A percentile compares a stretch with the other conserved stretches of the same genome.
These are phyloP conservation scores for Dillenia suffruticosa DNA, from an alignment of 164 flowering plant species.

Conservation along the genomic window DNA sequence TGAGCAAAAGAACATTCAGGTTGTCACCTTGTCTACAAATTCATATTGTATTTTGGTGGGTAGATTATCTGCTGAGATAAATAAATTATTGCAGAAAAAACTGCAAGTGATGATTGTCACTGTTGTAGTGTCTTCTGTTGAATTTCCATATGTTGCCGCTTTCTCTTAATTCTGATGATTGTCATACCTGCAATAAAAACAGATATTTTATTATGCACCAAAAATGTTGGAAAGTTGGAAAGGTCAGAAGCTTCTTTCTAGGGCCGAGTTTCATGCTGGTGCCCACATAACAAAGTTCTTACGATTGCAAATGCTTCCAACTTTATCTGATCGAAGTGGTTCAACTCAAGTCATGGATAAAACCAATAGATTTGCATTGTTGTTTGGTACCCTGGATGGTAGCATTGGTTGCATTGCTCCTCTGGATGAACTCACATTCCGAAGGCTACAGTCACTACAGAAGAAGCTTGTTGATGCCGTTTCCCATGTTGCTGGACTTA, in stretches of 20 bases:
- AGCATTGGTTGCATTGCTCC: conserved; percentile 96
- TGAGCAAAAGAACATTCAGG: conserved; percentile 96
- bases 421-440: conserved; percentile 90
- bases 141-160: not conserved
- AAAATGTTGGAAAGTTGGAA: conserved; percentile 96
- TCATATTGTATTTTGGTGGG: not conserved
- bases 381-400: conserved; percentile 93
- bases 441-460: conserved; percentile 88
- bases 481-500: conserved; percentile 87
- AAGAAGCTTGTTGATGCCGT: conserved; percentile 82
- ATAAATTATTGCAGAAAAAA: not conserved
- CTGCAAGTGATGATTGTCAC: not conserved
- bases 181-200: conserved; percentile 3
- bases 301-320: conserved; percentile 86
- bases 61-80: not conserved
- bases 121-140: not conserved
- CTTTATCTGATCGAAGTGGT: conserved; percentile 49
- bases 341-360: conserved; percentile 62
- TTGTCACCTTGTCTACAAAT: conserved; percentile 14
- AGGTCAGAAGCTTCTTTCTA: conserved; percentile 94
- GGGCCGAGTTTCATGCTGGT: conserved; percentile 98
- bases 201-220: conserved; percentile 98
- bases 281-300: conserved; percentile 89
- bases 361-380: conserved; percentile 83
- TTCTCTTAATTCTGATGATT: not conserved